Base-by-base conservation (phyloP, 345 rosid genomes). In the Viola odorata region DNA sequence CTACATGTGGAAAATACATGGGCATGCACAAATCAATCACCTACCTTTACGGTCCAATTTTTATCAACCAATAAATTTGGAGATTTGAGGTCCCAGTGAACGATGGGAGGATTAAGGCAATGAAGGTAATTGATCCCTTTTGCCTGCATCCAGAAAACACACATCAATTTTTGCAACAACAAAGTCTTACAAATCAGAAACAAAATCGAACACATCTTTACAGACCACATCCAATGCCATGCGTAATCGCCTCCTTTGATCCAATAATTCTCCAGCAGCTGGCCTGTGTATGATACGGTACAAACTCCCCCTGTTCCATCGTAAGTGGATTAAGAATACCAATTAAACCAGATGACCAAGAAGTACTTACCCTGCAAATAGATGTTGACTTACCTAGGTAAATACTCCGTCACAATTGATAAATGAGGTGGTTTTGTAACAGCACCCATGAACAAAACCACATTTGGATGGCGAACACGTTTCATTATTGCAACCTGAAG, bases 361-460 rank as follows among this genome's bases (percentile, higher is more conserved):
- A 4, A 47, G 45, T 15, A 56, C 36, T 45, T 8, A 65, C 55
- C 41, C 32, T 23, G 32, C 4, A 58, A 62, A 5, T 36, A 41
- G 60, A 6, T 48, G 32, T 23, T 23, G 10, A 48, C 49, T 57
- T 80, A 87, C 98, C 98, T 85, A 5, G 96, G 96, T 52, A 92
- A 80, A 68, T 92, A 92, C 65, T 92, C 96, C 51, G 96, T 87
- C 73, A 92, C 87, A 55, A 92, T 92, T 51, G 98, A 92, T 58
- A 92, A 77, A 65, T 87, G 88, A 51, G 96, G 86, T 44, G 74
- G 80, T 78, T 87, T 85, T 53, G 96, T 92, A 40, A 92, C 96
- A n/a, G 98, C 96, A 55, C 98, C 98, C 98, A 92, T 92, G 77
- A 92, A 92, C 65, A 92, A 96, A 74, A 92, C 98, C 50, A 92